A percentile compares a stretch with the other conserved stretches of the same genome.
Evolutionary conservation across 345 rosid species (phyloP).

Genomic region (Litchi chinensis): DNA sequence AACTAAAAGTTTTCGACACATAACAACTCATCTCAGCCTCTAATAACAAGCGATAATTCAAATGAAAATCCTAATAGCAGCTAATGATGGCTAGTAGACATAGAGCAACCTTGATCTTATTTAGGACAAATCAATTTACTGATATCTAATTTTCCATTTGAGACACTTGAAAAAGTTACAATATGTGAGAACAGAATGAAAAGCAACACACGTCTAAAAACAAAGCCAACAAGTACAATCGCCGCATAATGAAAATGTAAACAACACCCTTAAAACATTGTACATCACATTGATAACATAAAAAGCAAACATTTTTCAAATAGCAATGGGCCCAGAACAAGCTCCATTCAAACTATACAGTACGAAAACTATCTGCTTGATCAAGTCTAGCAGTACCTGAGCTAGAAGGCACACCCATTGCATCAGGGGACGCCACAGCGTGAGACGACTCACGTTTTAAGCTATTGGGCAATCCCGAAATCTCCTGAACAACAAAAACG

Average conservation of each 20-base stretch:
- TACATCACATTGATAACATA: neutral
- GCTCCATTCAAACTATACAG: slow-evolving; percentile 31
- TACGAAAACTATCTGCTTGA: slow-evolving; percentile 63
- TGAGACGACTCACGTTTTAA: slow-evolving; percentile 63
- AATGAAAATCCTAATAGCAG: neutral
- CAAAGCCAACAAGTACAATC: neutral
- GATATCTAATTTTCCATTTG: too few relatives aligned
- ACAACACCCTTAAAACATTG: neutral
- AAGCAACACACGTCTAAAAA: neutral
- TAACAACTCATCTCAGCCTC: neutral
- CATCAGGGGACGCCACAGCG: slow-evolving; percentile 71
- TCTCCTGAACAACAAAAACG: slow-evolving; percentile 56
- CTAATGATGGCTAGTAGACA: neutral
- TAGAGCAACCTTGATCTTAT: too few relatives aligned
- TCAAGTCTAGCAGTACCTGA: slow-evolving; percentile 86
- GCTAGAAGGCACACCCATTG: slow-evolving; percentile 90
- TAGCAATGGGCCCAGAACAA: slow-evolving; percentile 3
- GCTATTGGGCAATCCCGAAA: slow-evolving; percentile 85
- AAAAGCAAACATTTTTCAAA: neutral
- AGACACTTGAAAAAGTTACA: too few relatives aligned
- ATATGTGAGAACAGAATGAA: neutral
- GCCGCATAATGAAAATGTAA: neutral
- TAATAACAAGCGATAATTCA: neutral
- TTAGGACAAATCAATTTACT: too few relatives aligned
- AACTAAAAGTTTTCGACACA: neutral